Base-by-base conservation (phyloP, 1,284 basidiomycete species). In the Leccinum fallax region DNA sequence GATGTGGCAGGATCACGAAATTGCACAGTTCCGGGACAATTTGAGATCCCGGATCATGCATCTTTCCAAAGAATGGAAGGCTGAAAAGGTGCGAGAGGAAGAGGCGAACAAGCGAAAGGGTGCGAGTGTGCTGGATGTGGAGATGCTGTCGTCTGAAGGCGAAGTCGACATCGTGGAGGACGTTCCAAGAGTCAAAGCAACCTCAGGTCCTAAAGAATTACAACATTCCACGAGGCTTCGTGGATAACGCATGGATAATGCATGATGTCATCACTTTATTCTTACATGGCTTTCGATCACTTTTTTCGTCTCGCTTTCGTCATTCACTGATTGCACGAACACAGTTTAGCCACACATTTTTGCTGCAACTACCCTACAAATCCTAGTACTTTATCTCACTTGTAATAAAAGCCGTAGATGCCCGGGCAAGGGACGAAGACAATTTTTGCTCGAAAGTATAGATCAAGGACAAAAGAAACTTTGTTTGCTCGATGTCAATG, bases 1-100 rank as follows among this genome's bases (percentile, higher is more conserved):
- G 55, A 77, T 79, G 61, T 90, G 89, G 89, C 75, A 83, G 36
- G 80, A 69, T 13, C 66, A 71, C 11, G 71, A 71, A 3, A 71
- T 80, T 32, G 68, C 66, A 2, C 64, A 63, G 32, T 74, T 71
- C 54, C 80, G 84, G 13, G 72, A 77, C 19, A 49, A 72, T 28
- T 71, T 85, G 40, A 63, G 62, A 19, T 65, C 63, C 2, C 71
- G 74, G 16, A 78, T 81, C 5, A 32, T 61, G n/a, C 62, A 62
- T 4, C 72, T 85, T 57, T 80, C 83, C 2, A 72, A 77, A 32
- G 62, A 69, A 9, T 85, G 83, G 83, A 79, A 77, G 67, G 69
- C 69, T 49, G 73, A 76, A 40, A 48, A 21, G 75, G 65, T 69
- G 60, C 76, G 76, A 66, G 72, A 78, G 69, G 73, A 69, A 58